A percentile compares a stretch with the other conserved stretches of the same genome.
Conservation (phyloP, 163 green algal species). For the Chloromonas sp. region DNA sequence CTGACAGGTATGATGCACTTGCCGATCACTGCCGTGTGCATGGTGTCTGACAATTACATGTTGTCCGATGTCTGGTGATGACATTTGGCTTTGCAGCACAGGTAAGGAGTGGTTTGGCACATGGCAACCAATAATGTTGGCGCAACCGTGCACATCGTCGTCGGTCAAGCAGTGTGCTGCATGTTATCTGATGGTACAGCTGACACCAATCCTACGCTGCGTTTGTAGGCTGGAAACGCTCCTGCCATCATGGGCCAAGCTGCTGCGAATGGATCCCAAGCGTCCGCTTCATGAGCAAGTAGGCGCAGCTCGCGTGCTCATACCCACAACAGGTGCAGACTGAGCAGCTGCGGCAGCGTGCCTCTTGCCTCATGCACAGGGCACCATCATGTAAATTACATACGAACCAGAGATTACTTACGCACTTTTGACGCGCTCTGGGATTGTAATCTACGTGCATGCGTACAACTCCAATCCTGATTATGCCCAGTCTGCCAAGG, state of each 20-base stretch:
- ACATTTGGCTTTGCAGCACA: too few species aligned
- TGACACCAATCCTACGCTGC: background rate
- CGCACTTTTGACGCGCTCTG: too few species aligned
- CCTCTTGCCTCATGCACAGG: background rate
- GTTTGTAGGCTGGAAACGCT: slow-evolving; percentile 25
- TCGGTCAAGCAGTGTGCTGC: too few species aligned
- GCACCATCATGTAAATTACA: background rate
- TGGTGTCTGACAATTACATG: background rate
- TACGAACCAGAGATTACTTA: too few species aligned
- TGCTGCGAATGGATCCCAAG: slow-evolving; percentile 30
- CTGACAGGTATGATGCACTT: slow-evolving; percentile 15
- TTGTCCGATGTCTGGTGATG: too few species aligned
- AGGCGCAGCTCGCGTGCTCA: slow-evolving; percentile 19
- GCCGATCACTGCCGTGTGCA: background rate
- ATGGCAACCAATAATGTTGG: too few species aligned
- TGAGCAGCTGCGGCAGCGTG: background rate
- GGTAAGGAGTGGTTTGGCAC: too few species aligned
- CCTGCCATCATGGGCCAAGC: slow-evolving; percentile 29
- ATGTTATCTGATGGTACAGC: background rate
- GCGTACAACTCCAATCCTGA: too few species aligned
- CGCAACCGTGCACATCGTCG: too few species aligned
- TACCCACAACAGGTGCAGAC: slow-evolving; percentile 32
- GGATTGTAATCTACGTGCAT: too few species aligned
- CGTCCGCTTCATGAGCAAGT: slow-evolving; percentile 31
- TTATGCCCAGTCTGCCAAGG: too few species aligned